A percentile compares a stretch with the other conserved stretches of the same genome.
These are phyloP conservation scores for Picochlorum sp. DNA, from an alignment of 139 green algal species.

Conservation along the genomic window DNA sequence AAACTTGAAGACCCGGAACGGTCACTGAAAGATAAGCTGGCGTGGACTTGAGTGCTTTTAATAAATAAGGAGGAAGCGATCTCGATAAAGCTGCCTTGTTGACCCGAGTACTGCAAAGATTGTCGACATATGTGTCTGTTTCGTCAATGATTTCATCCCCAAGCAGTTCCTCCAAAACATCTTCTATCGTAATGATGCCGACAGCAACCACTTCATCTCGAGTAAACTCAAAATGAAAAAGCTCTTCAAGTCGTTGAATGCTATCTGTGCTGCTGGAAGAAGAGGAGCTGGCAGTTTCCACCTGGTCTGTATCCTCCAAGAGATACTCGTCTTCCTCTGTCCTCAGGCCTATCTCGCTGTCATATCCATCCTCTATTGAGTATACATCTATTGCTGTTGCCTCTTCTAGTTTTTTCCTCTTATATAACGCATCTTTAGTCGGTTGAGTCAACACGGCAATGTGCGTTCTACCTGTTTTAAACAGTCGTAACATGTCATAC, in stretches of 20 bases:
- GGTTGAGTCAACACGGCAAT: slow-evolving; percentile 73
- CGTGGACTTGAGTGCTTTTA: neutral
- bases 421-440: slow-evolving; percentile 2
- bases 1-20: neutral
- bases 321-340: too few species aligned
- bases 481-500: slow-evolving; percentile 89
- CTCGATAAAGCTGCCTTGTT: slow-evolving; percentile 22
- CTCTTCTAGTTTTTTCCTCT: too few species aligned
- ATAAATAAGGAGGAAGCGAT: slow-evolving; percentile 38
- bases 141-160: slow-evolving; percentile 52
- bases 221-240: neutral
- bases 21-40: neutral
- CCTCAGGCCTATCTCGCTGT: too few species aligned
- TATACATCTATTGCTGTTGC: neutral
- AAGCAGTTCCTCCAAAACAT: slow-evolving; percentile 43
- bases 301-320: neutral
- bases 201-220: slow-evolving; percentile 24
- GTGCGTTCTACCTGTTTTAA: slow-evolving; percentile 77
- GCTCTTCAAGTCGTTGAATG: neutral
- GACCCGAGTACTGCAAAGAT: slow-evolving; percentile 44
- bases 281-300: neutral
- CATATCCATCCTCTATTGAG: too few species aligned
- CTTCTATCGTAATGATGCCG: slow-evolving; percentile 56
- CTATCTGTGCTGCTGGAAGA: too few species aligned
- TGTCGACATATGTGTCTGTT: slow-evolving; percentile 61